Base-by-base conservation (phyloP, 2,329 filamentous ascomycete species). In the Zymoseptoria passerinii region DNA sequence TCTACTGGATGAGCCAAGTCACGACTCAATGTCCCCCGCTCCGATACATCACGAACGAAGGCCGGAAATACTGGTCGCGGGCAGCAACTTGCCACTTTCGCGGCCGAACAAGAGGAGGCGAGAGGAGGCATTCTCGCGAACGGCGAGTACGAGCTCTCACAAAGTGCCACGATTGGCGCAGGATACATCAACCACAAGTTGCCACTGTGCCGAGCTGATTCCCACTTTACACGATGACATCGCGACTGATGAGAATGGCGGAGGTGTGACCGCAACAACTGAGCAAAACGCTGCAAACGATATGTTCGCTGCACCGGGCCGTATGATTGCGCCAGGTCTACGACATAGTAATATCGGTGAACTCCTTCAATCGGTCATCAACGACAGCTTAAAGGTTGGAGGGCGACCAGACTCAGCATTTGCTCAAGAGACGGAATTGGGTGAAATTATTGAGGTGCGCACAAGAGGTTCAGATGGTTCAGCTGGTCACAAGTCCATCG, bases 341-440 rank as follows among this genome's bases (percentile, higher is more conserved):
- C 75, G 78, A 27, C 75, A 79, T 61, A 75, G 77, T 0, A 75
- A 76, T 57, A 60, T 81, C 10, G 73, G 77, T 10, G 77, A 81
- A 55, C 73, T 81, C 2, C 67, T 81, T 27, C 78, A 79, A 61
- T 76, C 78, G 58, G 77, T 81, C 9, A 75, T 81, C 62, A 79
- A 78, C 60, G 78, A 81, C 63, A 75, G 78, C 9, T 67, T 81
- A 53, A 79, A 80, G 63, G 74, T 80, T 9, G 79, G 79, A 23
- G 79, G 79, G 29, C 70, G 79, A 40, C 79, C 79, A 8, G 79
- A 81, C 53, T 80, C 77, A n/a, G 77, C 77, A 3, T 73, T 76
- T 55, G 76, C 76, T 3, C 68, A 74, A 56, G 75, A 77, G 53
- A 80, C 75, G 0, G 72, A 77, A 6, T 65, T 69, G 16, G 79